Conservation (phyloP, 1,139 yeast genomes). For the Lodderomyces parapsilosis region DNA sequence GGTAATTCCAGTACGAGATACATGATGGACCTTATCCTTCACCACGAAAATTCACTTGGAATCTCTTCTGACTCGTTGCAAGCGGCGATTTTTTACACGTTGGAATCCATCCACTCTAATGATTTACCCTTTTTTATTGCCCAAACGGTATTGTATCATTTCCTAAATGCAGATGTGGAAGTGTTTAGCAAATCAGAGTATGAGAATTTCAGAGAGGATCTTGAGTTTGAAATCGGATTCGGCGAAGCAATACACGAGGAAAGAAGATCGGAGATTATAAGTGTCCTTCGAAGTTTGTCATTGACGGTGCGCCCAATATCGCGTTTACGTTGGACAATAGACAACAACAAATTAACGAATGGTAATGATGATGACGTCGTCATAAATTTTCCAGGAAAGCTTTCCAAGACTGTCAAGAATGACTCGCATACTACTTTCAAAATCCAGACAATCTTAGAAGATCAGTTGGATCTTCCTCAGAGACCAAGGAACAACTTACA, state of each 20-base stretch:
- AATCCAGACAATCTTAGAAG: neutral
- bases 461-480: neutral
- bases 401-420: neutral
- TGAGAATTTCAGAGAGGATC: neutral
- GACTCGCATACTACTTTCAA: neutral
- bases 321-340: neutral
- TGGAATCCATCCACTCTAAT: conserved; percentile 33
- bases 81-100: conserved; percentile 34
- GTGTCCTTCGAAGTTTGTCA: neutral
- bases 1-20: conserved; percentile 14
- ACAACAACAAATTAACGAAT: neutral
- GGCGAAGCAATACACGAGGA: neutral
- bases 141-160: conserved; percentile 34
- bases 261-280: neutral
- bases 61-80: conserved; percentile 39
- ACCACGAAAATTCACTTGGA: conserved; percentile 33
- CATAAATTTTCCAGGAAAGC: neutral
- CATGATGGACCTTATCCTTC: conserved; percentile 26
- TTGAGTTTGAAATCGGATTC: conserved; percentile 3
- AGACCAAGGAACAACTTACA: conserved; percentile 3
- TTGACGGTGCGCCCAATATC: neutral
- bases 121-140: conserved; percentile 41
- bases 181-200: conserved; percentile 1
- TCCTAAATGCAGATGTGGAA: conserved; percentile 10
- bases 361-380: neutral